Evolutionary conservation across 208 protist genomes (phyloP), one percentile per base, ranked within the genome.

Genomic region (Leishmania major): DNA sequence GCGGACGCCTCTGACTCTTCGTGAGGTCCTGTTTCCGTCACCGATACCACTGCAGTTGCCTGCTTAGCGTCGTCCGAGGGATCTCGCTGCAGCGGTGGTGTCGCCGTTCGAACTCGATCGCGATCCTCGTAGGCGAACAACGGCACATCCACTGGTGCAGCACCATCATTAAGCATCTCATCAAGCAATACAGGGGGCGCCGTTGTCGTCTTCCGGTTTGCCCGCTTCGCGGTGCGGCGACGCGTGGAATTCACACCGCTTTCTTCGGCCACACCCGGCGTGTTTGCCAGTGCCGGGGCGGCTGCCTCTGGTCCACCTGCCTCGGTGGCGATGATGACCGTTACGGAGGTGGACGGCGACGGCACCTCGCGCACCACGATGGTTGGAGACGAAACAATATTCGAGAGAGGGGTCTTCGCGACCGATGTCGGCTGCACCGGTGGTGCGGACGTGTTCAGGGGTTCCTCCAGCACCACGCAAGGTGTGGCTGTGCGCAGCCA

Each of bases 401-500:
- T 13, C 11, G 45, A 31, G 11, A n/a, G 15, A 35, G 70, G 2
- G 28, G 10, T 55, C 47, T 53, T 13, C 25, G 28, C n/a, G 13
- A 7, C 45, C 70, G 45, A 17, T 8, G 8, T 53, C 25, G 28
- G 40, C 45, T 51, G 70, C 70, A 35, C 37, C 5, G 31, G 3
- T 1, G 45, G 22, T 19, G 45, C 25, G 25, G 28, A 35, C 70
- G 45, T 11, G 25, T 22, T 45, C 28, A 6, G 22, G 3, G n/a
- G 5, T 8, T 55, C 70, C 13, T 45, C 43, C 8, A 8, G 2
- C 22, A 1, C 31, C 3, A 17, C 43, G 1, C 10, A 66, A 35
- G 15, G 55, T 4, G 4, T 35, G 70, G 11, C 35, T 10, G 10
- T 53, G 25, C 60, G 70, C 49, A 85, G 72, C 82, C 82, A 85